Evolutionary conservation across 73 alveolate species (phyloP).

Genomic region (Effrenium voratum): DNA sequence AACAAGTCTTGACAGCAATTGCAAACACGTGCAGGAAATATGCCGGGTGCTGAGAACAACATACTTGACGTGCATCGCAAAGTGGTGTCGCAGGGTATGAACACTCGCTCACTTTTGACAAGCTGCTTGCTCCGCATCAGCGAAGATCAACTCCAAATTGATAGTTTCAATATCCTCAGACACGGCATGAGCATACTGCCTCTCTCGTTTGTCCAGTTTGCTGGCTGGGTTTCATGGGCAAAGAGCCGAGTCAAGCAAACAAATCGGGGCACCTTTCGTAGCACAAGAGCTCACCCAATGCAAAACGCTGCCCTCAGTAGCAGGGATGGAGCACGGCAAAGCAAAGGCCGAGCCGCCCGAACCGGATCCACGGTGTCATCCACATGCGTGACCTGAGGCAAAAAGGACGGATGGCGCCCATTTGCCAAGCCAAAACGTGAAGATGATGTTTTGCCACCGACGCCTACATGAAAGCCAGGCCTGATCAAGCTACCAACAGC

Average conservation of each 20-base stretch:
- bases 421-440: no score
- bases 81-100: background rate
- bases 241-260: no score
- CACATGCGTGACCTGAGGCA: slow-evolving; percentile 62
- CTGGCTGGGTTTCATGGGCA: no score
- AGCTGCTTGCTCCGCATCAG: slow-evolving; percentile 76
- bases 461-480: no score
- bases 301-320: no score
- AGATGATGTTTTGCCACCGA: no score
- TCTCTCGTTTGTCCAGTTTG: background rate
- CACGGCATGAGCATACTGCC: background rate
- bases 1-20: background rate
- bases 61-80: background rate
- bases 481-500: no score
- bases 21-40: background rate
- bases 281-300: no score
- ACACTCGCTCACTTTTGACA: background rate
- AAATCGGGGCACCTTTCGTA: no score
- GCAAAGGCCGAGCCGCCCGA: slow-evolving; percentile 14
- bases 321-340: no score
- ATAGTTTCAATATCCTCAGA: slow-evolving; percentile 70
- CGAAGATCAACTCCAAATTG: slow-evolving; percentile 80
- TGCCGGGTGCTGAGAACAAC: background rate
- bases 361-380: slow-evolving; percentile 85
- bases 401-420: background rate